A percentile compares a stretch with the other conserved stretches of the same genome.
These are phyloP conservation scores for Pseudogymnoascus sp. DNA, from an alignment of 2,329 filamentous ascomycete species.

Conservation along the genomic window DNA sequence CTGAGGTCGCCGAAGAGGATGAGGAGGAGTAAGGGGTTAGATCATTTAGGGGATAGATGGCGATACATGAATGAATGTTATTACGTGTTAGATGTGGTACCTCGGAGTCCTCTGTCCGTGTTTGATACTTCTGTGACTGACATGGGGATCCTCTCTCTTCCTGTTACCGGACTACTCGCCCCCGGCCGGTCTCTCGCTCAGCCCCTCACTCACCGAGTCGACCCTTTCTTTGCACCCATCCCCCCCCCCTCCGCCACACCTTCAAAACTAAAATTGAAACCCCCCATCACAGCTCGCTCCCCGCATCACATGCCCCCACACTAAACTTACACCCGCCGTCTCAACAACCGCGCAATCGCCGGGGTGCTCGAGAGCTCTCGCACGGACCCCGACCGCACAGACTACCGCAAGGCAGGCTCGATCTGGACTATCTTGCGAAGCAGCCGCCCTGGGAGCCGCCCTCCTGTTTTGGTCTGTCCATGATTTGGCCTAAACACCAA, in stretches of 20 bases:
- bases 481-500: not conserved
- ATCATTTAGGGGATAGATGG: not conserved
- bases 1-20: slow-evolving; percentile 28
- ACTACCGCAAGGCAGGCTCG: not conserved
- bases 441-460: not conserved
- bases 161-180: not conserved
- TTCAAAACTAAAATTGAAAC: not conserved
- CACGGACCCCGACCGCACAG: not conserved
- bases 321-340: not conserved
- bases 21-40: slow-evolving; percentile 16
- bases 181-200: not conserved
- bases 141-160: not conserved
- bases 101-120: not conserved
- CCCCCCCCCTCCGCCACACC: not conserved
- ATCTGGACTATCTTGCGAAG: not conserved
- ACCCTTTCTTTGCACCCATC: not conserved
- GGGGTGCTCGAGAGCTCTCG: not conserved
- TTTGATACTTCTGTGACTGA: not conserved
- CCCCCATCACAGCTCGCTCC: not conserved
- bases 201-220: not conserved
- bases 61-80: slow-evolving; percentile 6
- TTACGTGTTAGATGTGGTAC: not conserved
- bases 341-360: not conserved
- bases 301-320: not conserved
- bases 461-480: not conserved